Evolutionary conservation across 495 filamentous ascomycete genomes (phyloP), one percentile per base, ranked within the genome.

Genomic region (Daldinia childiae): DNA sequence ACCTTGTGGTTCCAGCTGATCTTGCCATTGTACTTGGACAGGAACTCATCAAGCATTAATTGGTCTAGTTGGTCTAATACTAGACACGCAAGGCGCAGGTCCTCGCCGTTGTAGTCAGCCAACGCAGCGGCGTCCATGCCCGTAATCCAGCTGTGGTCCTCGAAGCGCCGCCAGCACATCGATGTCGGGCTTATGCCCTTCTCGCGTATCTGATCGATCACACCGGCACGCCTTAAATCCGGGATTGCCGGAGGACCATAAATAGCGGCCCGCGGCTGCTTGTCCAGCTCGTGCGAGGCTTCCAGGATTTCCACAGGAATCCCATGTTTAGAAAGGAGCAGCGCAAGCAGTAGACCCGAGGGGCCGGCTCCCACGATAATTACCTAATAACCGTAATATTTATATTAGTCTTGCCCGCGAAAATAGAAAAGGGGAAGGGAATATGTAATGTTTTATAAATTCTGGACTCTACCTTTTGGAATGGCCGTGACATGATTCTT

Each of bases 281-380:
- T 79, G 76, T 87, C 85, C 19, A 89, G 75, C 41, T 80, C 73
- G 12, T 76, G 66, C 34, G 83, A 81, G 15, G 80, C 80, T 66
- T 90, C 87, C 27, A 89, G 77, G 8, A 89, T 75, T 30, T 82
- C 80, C 58, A 87, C 83, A 55, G 81, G 66, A 64, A 89, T 85
- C 19, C 85, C 83, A 64, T 82, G 76, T 74, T 85, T 84, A 9
- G 85, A 79, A 8, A 90, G 83, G 17, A 90, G 78, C 12, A 90
- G 75, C 0, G 81, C 79, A 0, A 89, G 83, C 12, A 89, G 81
- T 4, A 90, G 82, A 21, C 87, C 85, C 0, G 86, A 85, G 2
- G 87, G 87, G 1, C 86, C 87, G 12, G 87, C 87, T 29, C 87
- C 86, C 5, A 88, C 87, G 34, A 89, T 76, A 38, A 79, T 17